Evolutionary conservation across 768 basidiomycete genomes (phyloP).

Genomic region (Pulveroboletus ravenelii): DNA sequence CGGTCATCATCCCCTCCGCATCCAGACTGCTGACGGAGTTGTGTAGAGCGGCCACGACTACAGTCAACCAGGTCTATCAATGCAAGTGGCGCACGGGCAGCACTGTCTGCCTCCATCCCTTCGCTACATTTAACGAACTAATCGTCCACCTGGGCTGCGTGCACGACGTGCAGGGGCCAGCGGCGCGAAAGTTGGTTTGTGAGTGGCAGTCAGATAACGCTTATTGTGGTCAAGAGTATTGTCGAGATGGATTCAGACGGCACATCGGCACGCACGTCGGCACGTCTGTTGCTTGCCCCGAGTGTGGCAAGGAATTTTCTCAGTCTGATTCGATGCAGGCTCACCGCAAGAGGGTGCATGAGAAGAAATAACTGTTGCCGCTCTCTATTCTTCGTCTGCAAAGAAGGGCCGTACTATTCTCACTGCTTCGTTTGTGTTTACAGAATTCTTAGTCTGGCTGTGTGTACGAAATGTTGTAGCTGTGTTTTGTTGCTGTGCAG

Average conservation of each 20-base stretch:
- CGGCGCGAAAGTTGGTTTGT: background rate
- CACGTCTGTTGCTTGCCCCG: background rate
- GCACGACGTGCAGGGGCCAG: slow-evolving; percentile 6
- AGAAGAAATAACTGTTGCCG: background rate
- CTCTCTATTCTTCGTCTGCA: too few relatives aligned
- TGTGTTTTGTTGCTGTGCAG: too few relatives aligned
- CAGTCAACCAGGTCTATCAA: too few relatives aligned
- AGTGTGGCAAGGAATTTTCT: slow-evolving; percentile 3
- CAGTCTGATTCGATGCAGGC: background rate
- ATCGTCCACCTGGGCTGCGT: background rate
- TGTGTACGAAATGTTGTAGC: too few relatives aligned
- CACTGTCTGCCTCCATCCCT: background rate
- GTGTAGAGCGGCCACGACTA: background rate
- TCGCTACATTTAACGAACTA: background rate
- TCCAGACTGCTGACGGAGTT: background rate
- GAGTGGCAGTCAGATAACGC: background rate
- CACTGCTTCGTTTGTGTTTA: too few relatives aligned
- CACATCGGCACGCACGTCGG: slow-evolving; percentile 8
- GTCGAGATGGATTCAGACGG: slow-evolving; percentile 1
- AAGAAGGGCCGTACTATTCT: too few relatives aligned
- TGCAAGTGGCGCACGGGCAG: slow-evolving; percentile 7
- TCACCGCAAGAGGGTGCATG: slow-evolving; percentile 2
- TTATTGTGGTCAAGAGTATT: background rate
- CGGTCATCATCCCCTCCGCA: background rate
- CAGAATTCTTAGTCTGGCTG: too few relatives aligned